Base-by-base conservation (phyloP, 768 basidiomycete species). In the Fomitopsis serialis region DNA sequence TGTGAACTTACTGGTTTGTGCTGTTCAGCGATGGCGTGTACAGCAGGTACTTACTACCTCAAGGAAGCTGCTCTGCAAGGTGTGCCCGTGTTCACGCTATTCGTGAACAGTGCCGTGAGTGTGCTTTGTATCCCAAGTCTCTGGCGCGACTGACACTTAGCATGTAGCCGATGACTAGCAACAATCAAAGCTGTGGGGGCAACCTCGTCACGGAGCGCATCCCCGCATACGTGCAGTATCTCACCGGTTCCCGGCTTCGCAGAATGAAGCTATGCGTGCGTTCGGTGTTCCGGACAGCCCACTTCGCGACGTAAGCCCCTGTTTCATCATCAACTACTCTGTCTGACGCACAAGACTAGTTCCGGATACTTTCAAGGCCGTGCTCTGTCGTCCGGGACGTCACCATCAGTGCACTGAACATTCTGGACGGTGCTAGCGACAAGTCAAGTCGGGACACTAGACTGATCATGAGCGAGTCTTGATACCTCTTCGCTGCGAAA, bases 261-360 rank as follows among this genome's bases (percentile, higher is more conserved):
- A 76, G 23, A 74, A 75, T 35, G 76, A 78, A 54, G 77, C 82
- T 0, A 68, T 84, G n/a, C 72, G 77, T 27, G 74, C 77, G 50
- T 92, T 84, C 64, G 92, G 92, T 42, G 66, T 91, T 15, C 90
- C 92, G 0, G 80, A 78, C 57, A 81, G 79, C 53, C 61, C 90
- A 54, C 69, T 85, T 27, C 70, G 89, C 48, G 92, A 93, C 74
- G 90, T 90, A 42, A 21, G 78, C 69, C 11, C 4, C n/a, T 45
- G 6, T 37, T n/a, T n/a, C 17, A 19, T 34, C 21, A 6, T 48
- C 40, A 40, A 48, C 23, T 19, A 11, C 23, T 44, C n/a, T 11
- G 21, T 27, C 21, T 27, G 11, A 13, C 46, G 12, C 6, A 7
- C 45, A 21, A 49, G 37, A 13, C 11, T n/a, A 91, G 85, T 89